A percentile compares a stretch with the other conserved stretches of the same genome.
Conservation (phyloP, 805 yeast genomes). For the Yamadazyma endophytica region DNA sequence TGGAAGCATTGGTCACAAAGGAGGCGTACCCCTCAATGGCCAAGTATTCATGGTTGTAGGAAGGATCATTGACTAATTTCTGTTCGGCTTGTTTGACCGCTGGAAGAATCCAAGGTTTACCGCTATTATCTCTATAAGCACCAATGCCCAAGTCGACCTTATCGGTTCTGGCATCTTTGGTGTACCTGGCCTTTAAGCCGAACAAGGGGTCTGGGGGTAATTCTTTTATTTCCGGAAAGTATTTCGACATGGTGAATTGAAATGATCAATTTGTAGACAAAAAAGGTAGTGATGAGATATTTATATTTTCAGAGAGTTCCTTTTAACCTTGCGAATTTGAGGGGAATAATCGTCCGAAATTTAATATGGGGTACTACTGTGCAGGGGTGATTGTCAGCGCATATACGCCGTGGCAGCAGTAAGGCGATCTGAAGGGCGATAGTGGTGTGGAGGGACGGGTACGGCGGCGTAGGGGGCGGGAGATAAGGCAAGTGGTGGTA, state of each 20-base stretch:
- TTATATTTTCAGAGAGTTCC: too few relatives aligned
- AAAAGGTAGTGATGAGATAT: too few relatives aligned
- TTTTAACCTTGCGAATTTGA: too few relatives aligned
- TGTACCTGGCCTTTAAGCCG: slow-evolving; percentile 67
- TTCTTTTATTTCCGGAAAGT: slow-evolving; percentile 49
- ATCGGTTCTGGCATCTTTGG: slow-evolving; percentile 50
- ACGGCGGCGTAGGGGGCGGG: too few relatives aligned
- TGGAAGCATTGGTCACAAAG: slow-evolving; percentile 67
- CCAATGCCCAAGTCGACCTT: slow-evolving; percentile 90
- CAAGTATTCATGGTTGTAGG: slow-evolving; percentile 81
- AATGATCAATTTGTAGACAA: too few relatives aligned
- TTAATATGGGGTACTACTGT: too few relatives aligned
- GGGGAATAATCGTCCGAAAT: too few relatives aligned
- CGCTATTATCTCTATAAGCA: slow-evolving; percentile 65
- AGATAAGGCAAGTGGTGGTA: too few relatives aligned
- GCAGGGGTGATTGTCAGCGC: too few relatives aligned
- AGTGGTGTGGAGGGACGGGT: too few relatives aligned
- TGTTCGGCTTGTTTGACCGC: slow-evolving; percentile 68
- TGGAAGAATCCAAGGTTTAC: slow-evolving; percentile 70
- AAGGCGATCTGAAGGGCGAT: too few relatives aligned
- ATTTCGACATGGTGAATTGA: slow-evolving; percentile 33
- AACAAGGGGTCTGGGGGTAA: slow-evolving; percentile 87
- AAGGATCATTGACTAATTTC: slow-evolving; percentile 52
- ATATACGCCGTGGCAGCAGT: too few relatives aligned
- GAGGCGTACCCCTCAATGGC: slow-evolving; percentile 74